Evolutionary conservation across 2,329 filamentous ascomycete species (phyloP).

Genomic region (Pseudocercospora musae): DNA sequence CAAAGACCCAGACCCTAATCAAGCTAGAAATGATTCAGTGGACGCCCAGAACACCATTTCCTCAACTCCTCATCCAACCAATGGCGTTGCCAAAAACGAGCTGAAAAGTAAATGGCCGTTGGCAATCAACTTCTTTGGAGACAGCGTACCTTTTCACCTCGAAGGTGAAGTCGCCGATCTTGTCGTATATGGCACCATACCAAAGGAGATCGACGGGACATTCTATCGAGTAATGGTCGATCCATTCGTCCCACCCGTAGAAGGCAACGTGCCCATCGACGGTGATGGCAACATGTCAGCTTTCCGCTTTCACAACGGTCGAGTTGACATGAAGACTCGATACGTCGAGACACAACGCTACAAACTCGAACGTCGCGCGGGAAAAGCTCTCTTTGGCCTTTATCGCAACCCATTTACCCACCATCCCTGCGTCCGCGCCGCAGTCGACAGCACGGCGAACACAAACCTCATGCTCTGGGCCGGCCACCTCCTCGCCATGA

Average conservation of each 20-base stretch:
- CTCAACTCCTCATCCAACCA: background rate
- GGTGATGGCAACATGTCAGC: conserved; percentile 46
- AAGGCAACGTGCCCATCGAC: conserved; percentile 53
- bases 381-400: conserved; percentile 49
- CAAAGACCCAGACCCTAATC: background rate
- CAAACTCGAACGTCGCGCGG: conserved; percentile 38
- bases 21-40: background rate
- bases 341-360: conserved; percentile 46
- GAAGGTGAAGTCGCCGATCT: conserved; percentile 40
- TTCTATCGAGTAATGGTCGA: conserved; percentile 52
- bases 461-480: conserved; percentile 59
- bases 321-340: conserved; percentile 42
- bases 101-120: conserved; percentile 19
- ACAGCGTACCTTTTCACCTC: conserved; percentile 36
- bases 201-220: conserved; percentile 33
- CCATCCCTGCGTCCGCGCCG: conserved; percentile 17
- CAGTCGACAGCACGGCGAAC: conserved; percentile 55
- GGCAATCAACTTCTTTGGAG: conserved; percentile 21
- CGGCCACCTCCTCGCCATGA: conserved; percentile 53
- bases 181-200: conserved; percentile 33
- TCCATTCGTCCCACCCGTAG: conserved; percentile 52
- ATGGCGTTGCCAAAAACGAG: background rate
- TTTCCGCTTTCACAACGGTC: conserved; percentile 41
- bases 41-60: background rate
- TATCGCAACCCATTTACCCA: conserved; percentile 59